Base-by-base conservation (phyloP, 2,329 filamentous ascomycete species). In the Parastagonospora avenae region DNA sequence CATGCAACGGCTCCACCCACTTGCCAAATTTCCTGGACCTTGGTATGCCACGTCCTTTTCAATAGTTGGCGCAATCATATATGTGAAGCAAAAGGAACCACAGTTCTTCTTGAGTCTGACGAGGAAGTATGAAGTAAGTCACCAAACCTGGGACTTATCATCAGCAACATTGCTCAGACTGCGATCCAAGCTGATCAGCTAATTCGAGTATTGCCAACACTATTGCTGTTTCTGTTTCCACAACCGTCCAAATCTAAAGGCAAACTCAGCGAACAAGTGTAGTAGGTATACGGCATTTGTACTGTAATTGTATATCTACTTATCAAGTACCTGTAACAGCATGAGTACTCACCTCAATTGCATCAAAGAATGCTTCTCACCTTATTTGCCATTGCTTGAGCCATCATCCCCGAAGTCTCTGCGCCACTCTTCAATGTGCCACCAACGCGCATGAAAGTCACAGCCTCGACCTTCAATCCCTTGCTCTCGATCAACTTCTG, bases 21-120 rank as follows among this genome's bases (percentile, higher is more conserved):
- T 79, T 0, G 59, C 71, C 8, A 70, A 70, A 32, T 77, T 73
- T 48, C 77, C 74, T 2, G 78, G 77, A 11, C 77, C 78, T n/a
- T 74, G 66, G 57, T 65, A 73, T 38, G 62, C 64, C 32, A 67
- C 70, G 9, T 70, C 72, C 1, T 72, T 71, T 44, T 72, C 72
- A 8, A 6, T 76, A 7, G 55, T 62, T 19, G 45, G 59, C 1
- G 68, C 67, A 4, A 40, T 69, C 4, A 58, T 71, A 14, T 72
- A 66, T 2, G 48, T 69, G 11, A 50, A 56, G 27, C 52, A 62
- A 30, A 57, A 54, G 28, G 68, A 72, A 40, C 68, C 67, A 2
- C 51, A 69, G 12, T 71, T 63, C 46, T 55, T 72, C 29, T 57
- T 62, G 48, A 66, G 66, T 16, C 42, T 73, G 11, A 57, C 66